Evolutionary conservation across 208 protist species (phyloP), one percentile per base, ranked within the genome.

Genomic region (Crithidia sp.): DNA sequence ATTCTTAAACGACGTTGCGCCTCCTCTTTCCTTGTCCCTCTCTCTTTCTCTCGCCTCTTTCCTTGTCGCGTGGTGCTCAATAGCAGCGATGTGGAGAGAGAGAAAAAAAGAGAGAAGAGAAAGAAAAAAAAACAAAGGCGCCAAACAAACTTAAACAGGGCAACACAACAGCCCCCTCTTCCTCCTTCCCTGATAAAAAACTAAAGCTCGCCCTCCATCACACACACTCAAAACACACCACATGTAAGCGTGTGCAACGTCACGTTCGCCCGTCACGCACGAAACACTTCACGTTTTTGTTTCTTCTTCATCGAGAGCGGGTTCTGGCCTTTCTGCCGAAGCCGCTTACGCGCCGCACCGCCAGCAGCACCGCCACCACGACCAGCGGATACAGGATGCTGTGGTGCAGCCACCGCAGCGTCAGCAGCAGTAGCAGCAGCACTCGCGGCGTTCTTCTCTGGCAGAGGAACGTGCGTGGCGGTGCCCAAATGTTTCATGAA

Each of bases 291-390:
- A 6, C 86, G 85, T 41, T 81, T 82, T 37, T 85, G 80, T 62
- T 91, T 93, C 67, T 92, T 93, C 66, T 94, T 93, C 74, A 91
- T 82, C 0, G 91, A 90, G 52, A 95, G 85, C n/a, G 91, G 91
- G 58, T 95, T 95, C 45, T 81, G 86, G 16, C 79, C 76, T 41
- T 69, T 71, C 64, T 69, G 53, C 19, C 68, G 69, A 14, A 50
- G 39, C 4, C 81, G 77, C 76, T 68, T 76, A 13, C 70, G 64
- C 28, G 39, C 65, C 14, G 13, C 76, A 37, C 37, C 14, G 7
- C 14, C 43, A 10, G 49, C 19, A 19, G 17, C 7, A 37, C 63
- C 37, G 28, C 17, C 74, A 5, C 16, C 49, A 19, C 10, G 9
- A 37, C 40, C 50, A 61, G 13, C 54, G 37, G 28, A 14, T 0